Base-by-base conservation (phyloP, 306 rosid genomes). In the Mucuna pruriens region DNA sequence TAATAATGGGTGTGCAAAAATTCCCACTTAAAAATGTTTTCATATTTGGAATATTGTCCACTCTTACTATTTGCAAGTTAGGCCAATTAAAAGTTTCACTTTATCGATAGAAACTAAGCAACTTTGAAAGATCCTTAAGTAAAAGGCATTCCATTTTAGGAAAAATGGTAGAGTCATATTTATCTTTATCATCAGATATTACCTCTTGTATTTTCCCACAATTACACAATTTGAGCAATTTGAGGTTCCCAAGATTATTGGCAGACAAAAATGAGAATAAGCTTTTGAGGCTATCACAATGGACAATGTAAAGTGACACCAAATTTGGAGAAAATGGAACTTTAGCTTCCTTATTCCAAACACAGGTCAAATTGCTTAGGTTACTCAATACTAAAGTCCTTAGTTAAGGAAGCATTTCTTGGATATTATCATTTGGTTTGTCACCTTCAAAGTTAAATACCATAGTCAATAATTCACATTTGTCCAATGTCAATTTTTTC, bases 281-380 rank as follows among this genome's bases (percentile, higher is more conserved):
- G 2, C 33, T 65, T 78, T 25, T 10, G 11, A 78, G 54, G 1
- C 23, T 3, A 65, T 1, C 3, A 16, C 76, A 78, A 0, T 16
- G 17, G 1, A 78, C 9, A 49, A 78, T 39, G 15, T 36, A 52
- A 34, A 78, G 68, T 5, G 67, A 66, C 11, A 0, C 36, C 66
- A 78, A 46, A 25, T 52, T 78, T 22, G 1, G 8, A 7, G 52
- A 78, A 51, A 78, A 39, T 5, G 49, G 73, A 62, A 62, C 48
- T 11, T 15, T 16, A 39, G 82, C 76, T 52, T 78, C 76, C 31
- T 34, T 51, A 25, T 16, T 67, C 76, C 67, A 78, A 4, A 77
- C 7, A 33, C 1, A 5, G 7, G 2, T 7, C 22, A 78, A 19
- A 9, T 1, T 0, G 0, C 4, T 57, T 19, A 77, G 39, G 7